These are phyloP conservation scores for Microcos paniculata DNA, from an alignment of 345 rosid species.

Conservation along the genomic window DNA sequence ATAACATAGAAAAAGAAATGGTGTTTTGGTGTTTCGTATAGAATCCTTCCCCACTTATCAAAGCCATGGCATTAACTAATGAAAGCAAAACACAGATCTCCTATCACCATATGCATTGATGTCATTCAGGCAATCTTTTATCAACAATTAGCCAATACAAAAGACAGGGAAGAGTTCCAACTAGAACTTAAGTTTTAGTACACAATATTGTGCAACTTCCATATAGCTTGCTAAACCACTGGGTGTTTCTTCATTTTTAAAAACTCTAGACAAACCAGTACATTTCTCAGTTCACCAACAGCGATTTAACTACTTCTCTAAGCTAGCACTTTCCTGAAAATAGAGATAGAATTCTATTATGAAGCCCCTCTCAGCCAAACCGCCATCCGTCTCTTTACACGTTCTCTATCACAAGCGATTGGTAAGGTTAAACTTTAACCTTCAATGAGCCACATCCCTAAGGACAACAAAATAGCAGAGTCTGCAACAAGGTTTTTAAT, in stretches of 20 bases:
- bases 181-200: background rate
- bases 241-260: too few relatives aligned
- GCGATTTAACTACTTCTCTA: background rate
- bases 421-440: background rate
- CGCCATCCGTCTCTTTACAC: conserved; percentile 1
- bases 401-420: background rate
- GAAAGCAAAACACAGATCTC: background rate
- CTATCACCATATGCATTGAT: background rate
- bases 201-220: too few relatives aligned
- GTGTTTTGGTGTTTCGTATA: background rate
- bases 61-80: background rate
- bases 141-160: background rate
- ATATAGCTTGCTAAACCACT: background rate
- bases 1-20: background rate
- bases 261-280: too few relatives aligned
- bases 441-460: background rate
- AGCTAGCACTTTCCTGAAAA: too few relatives aligned
- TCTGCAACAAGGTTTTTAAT: background rate
- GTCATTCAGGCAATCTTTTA: background rate
- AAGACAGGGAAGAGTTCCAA: background rate
- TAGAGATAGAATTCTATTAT: background rate
- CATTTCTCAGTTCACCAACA: background rate
- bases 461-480: too few relatives aligned
- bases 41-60: background rate
- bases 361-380: background rate